These are phyloP conservation scores for Cystofilobasidium capitatum DNA, from an alignment of 768 basidiomycete species.

Conservation along the genomic window DNA sequence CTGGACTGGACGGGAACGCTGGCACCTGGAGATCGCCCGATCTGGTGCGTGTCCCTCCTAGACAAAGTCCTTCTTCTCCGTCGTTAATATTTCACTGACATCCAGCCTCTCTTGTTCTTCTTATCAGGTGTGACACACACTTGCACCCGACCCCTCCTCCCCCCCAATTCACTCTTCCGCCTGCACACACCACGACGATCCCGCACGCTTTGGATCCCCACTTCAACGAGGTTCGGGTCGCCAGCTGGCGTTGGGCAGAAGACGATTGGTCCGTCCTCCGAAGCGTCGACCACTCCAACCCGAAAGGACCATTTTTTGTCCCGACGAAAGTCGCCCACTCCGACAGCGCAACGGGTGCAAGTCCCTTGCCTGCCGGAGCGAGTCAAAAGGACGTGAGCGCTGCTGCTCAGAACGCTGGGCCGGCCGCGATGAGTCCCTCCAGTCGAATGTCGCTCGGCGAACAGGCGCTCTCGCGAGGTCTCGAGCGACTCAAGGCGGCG, in stretches of 20 bases:
- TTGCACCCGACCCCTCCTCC: conserved; percentile 60
- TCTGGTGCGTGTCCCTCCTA: conserved; percentile 58
- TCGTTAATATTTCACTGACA: not conserved
- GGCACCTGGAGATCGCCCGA: conserved; percentile 77
- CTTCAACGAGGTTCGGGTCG: conserved; percentile 51
- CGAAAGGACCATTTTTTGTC: conserved; percentile 8
- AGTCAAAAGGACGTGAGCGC: not conserved
- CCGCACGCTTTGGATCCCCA: conserved; percentile 33
- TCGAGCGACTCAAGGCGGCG: conserved; percentile 38
- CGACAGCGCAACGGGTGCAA: not conserved
- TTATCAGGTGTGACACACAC: conserved; percentile 50
- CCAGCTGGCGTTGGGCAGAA: conserved; percentile 83
- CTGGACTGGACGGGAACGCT: conserved; percentile 92
- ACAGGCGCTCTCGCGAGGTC: conserved; percentile 40
- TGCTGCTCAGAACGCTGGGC: not conserved
- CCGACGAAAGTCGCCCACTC: not conserved
- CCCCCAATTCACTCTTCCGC: conserved; percentile 56
- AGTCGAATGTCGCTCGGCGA: conserved; percentile 34
- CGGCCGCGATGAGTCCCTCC: not conserved
- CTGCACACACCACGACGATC: conserved; percentile 44
- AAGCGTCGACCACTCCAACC: conserved; percentile 16
- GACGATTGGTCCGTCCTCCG: conserved; percentile 73
- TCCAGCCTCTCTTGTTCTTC: not conserved
- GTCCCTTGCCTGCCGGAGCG: not conserved
- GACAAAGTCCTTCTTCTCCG: conserved; percentile 32